Percentiles rank a stretch among this genome's conserved stretches.
phyloP scores from a whole-genome alignment of 768 basidiomycete genomes.

The Leccinum longicurvipes region DNA sequence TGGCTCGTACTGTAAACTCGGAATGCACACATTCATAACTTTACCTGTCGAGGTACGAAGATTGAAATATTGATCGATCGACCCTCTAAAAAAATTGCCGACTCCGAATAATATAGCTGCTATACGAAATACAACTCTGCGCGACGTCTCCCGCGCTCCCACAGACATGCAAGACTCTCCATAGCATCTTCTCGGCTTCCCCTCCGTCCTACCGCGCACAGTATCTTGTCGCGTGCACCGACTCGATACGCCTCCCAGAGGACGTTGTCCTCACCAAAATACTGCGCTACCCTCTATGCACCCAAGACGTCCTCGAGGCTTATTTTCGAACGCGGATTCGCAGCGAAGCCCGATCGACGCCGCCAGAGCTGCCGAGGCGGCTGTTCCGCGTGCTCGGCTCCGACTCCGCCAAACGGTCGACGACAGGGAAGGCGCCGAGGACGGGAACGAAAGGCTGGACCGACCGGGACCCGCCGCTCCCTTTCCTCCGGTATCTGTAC shows the following conservation, averaged over 20 bases:
- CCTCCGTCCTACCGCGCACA: constrained; percentile 59
- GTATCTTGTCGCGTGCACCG: constrained; percentile 51
- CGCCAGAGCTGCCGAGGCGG: constrained; percentile 58
- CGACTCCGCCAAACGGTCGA: constrained; percentile 11
- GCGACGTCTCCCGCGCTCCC: constrained; percentile 68
- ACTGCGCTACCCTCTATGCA: constrained; percentile 43
- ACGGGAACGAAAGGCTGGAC: constrained; percentile 35
- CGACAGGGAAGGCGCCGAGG: too few relatives aligned
- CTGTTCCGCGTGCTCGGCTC: constrained; percentile 56
- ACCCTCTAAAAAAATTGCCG: constrained; percentile 4
- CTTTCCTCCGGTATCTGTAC: constrained; percentile 61
- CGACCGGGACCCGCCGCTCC: constrained; percentile 53
- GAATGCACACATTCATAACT: constrained; percentile 21
- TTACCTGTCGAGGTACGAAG: constrained; percentile 37
- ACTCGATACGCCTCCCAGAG: constrained; percentile 12
- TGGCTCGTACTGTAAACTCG: not conserved
- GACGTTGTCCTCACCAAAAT: constrained; percentile 39
- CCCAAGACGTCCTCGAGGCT: constrained; percentile 39
- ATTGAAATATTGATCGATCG: not conserved
- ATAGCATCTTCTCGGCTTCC: constrained; percentile 51
- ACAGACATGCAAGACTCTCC: constrained; percentile 48
- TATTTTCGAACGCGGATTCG: constrained; percentile 35
- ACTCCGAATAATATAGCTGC: constrained; percentile 67
- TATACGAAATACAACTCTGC: constrained; percentile 73
- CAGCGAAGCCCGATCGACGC: not conserved